These are phyloP conservation scores for Daldinia grandis DNA, from an alignment of 495 filamentous ascomycete species.

Conservation along the genomic window DNA sequence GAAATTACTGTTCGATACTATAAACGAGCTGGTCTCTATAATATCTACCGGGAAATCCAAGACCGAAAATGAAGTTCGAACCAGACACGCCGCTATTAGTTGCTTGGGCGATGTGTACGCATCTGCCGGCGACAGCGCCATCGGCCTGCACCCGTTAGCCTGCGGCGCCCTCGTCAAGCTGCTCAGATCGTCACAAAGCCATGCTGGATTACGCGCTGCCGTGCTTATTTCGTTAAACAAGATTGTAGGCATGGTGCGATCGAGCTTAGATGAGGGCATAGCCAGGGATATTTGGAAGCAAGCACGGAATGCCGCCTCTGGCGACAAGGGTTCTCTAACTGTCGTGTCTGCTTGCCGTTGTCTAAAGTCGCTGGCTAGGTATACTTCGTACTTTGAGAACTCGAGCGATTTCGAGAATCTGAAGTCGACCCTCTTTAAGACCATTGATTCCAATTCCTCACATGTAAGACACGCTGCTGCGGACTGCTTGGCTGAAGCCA, in stretches of 20 bases:
- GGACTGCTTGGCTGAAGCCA: slow-evolving; percentile 77
- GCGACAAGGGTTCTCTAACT: slow-evolving; percentile 84
- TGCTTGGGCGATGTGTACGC: slow-evolving; percentile 91
- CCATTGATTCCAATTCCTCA: slow-evolving; percentile 78
- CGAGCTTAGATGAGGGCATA: slow-evolving; percentile 83
- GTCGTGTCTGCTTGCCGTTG: slow-evolving; percentile 83
- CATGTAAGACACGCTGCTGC: slow-evolving; percentile 86
- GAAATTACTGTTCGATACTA: slow-evolving; percentile 90
- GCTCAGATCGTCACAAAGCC: slow-evolving; percentile 78
- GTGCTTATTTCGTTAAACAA: slow-evolving; percentile 83
- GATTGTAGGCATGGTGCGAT: slow-evolving; percentile 72
- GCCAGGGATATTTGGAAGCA: slow-evolving; percentile 94
- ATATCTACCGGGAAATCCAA: slow-evolving; percentile 81
- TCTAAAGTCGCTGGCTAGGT: slow-evolving; percentile 73
- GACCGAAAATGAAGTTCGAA: slow-evolving; percentile 67
- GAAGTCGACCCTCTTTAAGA: slow-evolving; percentile 80
- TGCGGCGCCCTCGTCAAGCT: slow-evolving; percentile 77
- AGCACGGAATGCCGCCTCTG: slow-evolving; percentile 75
- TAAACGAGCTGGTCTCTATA: slow-evolving; percentile 84
- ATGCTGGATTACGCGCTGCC: slow-evolving; percentile 83
- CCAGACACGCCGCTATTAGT: slow-evolving; percentile 85
- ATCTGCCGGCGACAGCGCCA: slow-evolving; percentile 90
- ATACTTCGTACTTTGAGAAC: slow-evolving; percentile 85
- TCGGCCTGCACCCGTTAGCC: slow-evolving; percentile 79
- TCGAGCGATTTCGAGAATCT: slow-evolving; percentile 90